These are phyloP conservation scores for Rhizopogon rudus DNA, from an alignment of 768 basidiomycete genomes.

Conservation along the genomic window DNA sequence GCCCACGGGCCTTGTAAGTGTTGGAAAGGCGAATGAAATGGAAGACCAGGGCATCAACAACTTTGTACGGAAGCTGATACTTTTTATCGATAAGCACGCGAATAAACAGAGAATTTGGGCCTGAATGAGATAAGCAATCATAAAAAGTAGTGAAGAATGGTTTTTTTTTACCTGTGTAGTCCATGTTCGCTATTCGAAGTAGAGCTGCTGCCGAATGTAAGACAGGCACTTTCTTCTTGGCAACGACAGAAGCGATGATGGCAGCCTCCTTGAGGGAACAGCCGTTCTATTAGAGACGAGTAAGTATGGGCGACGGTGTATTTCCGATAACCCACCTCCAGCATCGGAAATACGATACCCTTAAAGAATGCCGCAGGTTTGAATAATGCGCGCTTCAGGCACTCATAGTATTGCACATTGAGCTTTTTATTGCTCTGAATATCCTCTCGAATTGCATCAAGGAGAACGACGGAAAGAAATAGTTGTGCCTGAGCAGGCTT, in stretches of 20 bases:
- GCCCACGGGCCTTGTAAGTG: conserved; percentile 68
- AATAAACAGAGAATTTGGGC: conserved; percentile 95
- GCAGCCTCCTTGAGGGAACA: conserved; percentile 94
- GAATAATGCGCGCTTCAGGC: conserved; percentile 87
- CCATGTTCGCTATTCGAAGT: conserved; percentile 91
- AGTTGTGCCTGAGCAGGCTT: conserved; percentile 92
- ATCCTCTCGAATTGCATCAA: conserved; percentile 87
- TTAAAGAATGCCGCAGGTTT: conserved; percentile 99
- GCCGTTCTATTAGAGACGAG: conserved; percentile 43
- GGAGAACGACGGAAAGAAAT: conserved; percentile 86
- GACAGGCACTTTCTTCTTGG: conserved; percentile 91
- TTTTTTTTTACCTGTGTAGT: conserved; percentile 68
- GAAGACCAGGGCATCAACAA: conserved; percentile 94
- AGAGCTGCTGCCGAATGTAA: conserved; percentile 95
- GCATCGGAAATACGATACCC: conserved; percentile 91
- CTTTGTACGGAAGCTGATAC: conserved; percentile 95
- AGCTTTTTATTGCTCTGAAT: conserved; percentile 84
- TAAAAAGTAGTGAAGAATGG: neutral
- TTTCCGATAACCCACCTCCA: conserved; percentile 60
- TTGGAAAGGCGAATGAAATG: conserved; percentile 97
- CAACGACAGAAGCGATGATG: conserved; percentile 86
- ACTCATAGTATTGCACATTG: conserved; percentile 90
- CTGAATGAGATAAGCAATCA: conserved; percentile 25
- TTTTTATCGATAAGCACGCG: conserved; percentile 97
- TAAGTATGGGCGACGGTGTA: conserved; percentile 24